Evolutionary conservation across 2,329 filamentous ascomycete species (phyloP), one percentile per base, ranked within the genome.

Genomic region (Lasiodiplodia citricola): DNA sequence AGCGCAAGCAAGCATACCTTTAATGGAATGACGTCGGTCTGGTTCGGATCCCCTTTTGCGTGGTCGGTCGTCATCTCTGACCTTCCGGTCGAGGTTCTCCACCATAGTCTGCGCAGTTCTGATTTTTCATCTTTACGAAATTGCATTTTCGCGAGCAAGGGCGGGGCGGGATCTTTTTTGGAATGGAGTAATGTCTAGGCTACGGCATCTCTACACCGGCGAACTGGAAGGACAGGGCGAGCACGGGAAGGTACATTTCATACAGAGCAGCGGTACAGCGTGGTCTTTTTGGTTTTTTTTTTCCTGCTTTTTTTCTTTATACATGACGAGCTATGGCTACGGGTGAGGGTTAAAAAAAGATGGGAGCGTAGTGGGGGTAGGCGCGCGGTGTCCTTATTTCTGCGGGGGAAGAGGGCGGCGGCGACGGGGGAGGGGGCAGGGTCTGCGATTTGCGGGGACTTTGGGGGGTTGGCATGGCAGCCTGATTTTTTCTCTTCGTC

Each of bases 121-220:
- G 37, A 31, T 31, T 35, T 58, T n/a, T 25, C 21, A 63, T 68
- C 35, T 47, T 31, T 31, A 38, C 47, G 47, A 64, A 64, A 64
- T 54, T 64, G 60, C 60, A 64, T 64, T 64, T 65, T 50, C 28
- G 44, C 51, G 60, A 41, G 60, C 28, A 52, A 52, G 37, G 60
- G 60, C n/a, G n/a, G 60, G 57, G 35, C 18, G 47, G 47, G 60
- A n/a, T 38, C 51, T 35, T 52, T 37, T 66, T 66, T 23, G 63
- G 63, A 66, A 56, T 55, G 63, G 63, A 66, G 38, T 66, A 66
- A 66, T 66, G 63, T 66, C 44, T 66, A 55, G 50, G 63, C 31
- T 47, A 51, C 50, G 38, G 52, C 63, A 66, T 66, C 37, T 41
- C 18, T 38, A 55, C 31, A 44, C 50, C 35, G 63, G 60, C 60